Evolutionary conservation across 192 early-diverging fungal species (phyloP).

Genomic region (Entomortierella chlamydospora): DNA sequence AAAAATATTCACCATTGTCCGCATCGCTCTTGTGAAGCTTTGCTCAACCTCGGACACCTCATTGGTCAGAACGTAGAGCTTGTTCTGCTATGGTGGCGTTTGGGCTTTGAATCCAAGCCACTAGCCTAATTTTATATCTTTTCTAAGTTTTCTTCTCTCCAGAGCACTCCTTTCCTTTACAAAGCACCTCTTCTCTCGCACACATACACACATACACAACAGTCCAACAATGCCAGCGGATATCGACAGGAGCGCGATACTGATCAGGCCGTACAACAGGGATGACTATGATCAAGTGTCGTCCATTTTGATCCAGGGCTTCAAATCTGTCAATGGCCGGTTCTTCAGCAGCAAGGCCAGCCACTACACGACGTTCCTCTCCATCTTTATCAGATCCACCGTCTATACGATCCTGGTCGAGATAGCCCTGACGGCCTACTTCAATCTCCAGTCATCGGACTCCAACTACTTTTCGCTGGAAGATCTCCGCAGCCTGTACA

Average conservation of each 20-base stretch:
- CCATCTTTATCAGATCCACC: slow-evolving; percentile 21
- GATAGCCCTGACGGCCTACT: slow-evolving; percentile 10
- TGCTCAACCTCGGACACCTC: too few species aligned
- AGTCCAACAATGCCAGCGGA: neutral
- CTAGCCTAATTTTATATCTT: too few species aligned
- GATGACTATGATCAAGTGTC: slow-evolving; percentile 39
- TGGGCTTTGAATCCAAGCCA: too few species aligned
- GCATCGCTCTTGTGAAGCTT: too few species aligned
- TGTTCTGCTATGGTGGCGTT: too few species aligned
- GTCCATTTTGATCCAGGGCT: slow-evolving; percentile 16
- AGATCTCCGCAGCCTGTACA: neutral
- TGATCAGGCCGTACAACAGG: slow-evolving; percentile 25
- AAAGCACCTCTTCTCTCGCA: neutral
- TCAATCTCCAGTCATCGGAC: neutral
- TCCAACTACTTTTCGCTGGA: neutral
- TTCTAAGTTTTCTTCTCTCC: too few species aligned
- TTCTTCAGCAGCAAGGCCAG: slow-evolving; percentile 4
- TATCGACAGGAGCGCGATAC: slow-evolving; percentile 25
- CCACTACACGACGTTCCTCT: slow-evolving; percentile 8
- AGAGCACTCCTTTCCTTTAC: neutral
- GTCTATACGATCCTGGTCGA: slow-evolving; percentile 22
- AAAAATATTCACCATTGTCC: too few species aligned
- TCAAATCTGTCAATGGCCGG: neutral
- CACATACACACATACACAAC: neutral
- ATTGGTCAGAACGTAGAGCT: too few species aligned